phyloP scores from a whole-genome alignment of 2,329 filamentous ascomycete genomes.

The Penicillium paneum region DNA sequence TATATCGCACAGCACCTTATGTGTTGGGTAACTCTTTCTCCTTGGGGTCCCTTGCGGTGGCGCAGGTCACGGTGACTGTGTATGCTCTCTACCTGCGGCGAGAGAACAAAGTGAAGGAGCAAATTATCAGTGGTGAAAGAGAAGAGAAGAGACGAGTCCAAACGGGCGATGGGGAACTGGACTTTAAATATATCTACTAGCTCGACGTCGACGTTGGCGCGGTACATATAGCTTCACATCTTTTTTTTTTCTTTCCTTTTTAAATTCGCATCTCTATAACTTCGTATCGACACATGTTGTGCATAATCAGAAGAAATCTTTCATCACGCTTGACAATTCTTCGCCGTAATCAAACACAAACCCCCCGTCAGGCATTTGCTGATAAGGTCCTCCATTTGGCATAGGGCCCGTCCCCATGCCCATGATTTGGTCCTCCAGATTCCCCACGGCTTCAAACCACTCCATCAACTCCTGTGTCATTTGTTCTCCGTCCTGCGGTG shows the following conservation, averaged over 20 bases:
- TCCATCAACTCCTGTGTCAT: constrained; percentile 58
- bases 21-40: constrained; percentile 39
- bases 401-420: constrained; percentile 27
- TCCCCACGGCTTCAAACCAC: constrained; percentile 61
- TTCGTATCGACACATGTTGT: background rate
- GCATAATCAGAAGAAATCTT: constrained; percentile 39
- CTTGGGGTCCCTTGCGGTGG: constrained; percentile 34
- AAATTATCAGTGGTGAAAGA: constrained; percentile 41
- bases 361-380: constrained; percentile 31
- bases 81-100: constrained; percentile 46
- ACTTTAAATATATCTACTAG: constrained; percentile 49
- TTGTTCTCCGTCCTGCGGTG: constrained; percentile 51
- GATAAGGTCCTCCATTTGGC: constrained; percentile 19
- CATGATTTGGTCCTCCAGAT: constrained; percentile 45
- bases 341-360: constrained; percentile 53
- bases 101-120: constrained; percentile 42
- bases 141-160: constrained; percentile 47
- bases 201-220: background rate
- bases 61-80: constrained; percentile 37
- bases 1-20: constrained; percentile 41
- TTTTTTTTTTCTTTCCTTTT: background rate
- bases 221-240: background rate
- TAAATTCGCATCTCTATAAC: background rate
- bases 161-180: constrained; percentile 48
- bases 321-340: constrained; percentile 57